These are phyloP conservation scores for Aureobasidium sp. DNA, from an alignment of 2,329 filamentous ascomycete species.

Conservation along the genomic window DNA sequence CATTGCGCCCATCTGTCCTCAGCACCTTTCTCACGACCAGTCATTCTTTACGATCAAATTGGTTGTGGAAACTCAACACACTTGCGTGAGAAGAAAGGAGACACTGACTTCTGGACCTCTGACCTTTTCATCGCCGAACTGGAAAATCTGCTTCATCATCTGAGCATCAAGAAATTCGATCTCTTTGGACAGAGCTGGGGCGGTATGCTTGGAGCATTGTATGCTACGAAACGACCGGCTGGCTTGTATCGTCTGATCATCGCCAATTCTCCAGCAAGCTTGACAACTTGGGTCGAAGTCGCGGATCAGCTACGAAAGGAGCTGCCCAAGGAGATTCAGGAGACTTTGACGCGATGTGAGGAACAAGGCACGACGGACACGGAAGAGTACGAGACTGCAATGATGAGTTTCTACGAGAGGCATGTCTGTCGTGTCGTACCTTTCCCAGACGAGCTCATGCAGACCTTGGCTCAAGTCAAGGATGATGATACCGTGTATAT, in stretches of 20 bases:
- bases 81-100: slow-evolving; percentile 37
- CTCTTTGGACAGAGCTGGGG: slow-evolving; percentile 47
- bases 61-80: slow-evolving; percentile 44
- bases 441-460: slow-evolving; percentile 23
- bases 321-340: slow-evolving; percentile 25
- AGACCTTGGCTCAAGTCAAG: slow-evolving; percentile 22
- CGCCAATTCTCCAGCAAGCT: slow-evolving; percentile 23
- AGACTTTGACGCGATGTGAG: slow-evolving; percentile 24
- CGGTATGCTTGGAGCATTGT: slow-evolving; percentile 41
- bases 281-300: slow-evolving; percentile 24
- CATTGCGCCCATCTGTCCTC: slow-evolving; percentile 32
- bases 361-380: slow-evolving; percentile 24
- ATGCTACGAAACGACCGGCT: slow-evolving; percentile 31
- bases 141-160: slow-evolving; percentile 37
- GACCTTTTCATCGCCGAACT: slow-evolving; percentile 44
- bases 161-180: slow-evolving; percentile 37
- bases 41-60: slow-evolving; percentile 49
- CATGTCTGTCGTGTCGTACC: slow-evolving; percentile 27
- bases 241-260: slow-evolving; percentile 34
- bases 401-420: slow-evolving; percentile 23
- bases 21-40: slow-evolving; percentile 31
- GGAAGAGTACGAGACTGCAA: slow-evolving; percentile 27
- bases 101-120: slow-evolving; percentile 41
- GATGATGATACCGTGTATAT: slow-evolving; percentile 29
- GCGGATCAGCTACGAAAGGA: slow-evolving; percentile 21